phyloP scores from a whole-genome alignment of 768 basidiomycete genomes.

The Lactarius deliciosus region DNA sequence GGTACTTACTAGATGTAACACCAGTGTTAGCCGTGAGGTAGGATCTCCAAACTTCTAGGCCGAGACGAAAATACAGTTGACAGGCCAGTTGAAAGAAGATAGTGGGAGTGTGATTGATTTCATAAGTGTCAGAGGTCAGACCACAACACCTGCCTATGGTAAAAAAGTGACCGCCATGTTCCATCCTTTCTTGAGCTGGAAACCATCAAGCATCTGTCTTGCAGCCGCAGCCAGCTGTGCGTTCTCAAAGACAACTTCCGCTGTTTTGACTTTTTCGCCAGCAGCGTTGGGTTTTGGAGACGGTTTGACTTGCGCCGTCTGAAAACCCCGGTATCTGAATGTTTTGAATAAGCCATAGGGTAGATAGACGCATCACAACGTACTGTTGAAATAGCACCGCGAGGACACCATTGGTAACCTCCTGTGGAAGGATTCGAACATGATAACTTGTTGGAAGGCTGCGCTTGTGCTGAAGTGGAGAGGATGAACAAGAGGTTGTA shows the following conservation, averaged over 20 bases:
- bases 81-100: slow-evolving; percentile 3
- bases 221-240: slow-evolving; percentile 73
- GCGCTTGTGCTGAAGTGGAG: slow-evolving; percentile 49
- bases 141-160: slow-evolving; percentile 32
- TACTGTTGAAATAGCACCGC: slow-evolving; percentile 90
- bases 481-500: slow-evolving; percentile 30
- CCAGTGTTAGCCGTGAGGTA: neutral
- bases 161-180: slow-evolving; percentile 78
- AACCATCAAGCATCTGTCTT: slow-evolving; percentile 81
- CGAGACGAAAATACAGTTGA: neutral
- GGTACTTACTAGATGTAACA: slow-evolving; percentile 29
- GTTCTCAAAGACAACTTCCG: slow-evolving; percentile 76
- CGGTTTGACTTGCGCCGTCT: slow-evolving; percentile 64
- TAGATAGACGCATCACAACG: slow-evolving; percentile 37
- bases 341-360: neutral
- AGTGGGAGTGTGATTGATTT: slow-evolving; percentile 9
- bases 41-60: neutral
- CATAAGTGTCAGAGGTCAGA: slow-evolving; percentile 11
- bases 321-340: slow-evolving; percentile 80
- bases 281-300: slow-evolving; percentile 66
- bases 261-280: slow-evolving; percentile 72
- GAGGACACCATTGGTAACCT: slow-evolving; percentile 85
- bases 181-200: slow-evolving; percentile 84
- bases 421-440: slow-evolving; percentile 88
- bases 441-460: slow-evolving; percentile 45